Evolutionary conservation across 306 rosid species (phyloP), one percentile per base, ranked within the genome.

Genomic region (Ormosia emarginata): DNA sequence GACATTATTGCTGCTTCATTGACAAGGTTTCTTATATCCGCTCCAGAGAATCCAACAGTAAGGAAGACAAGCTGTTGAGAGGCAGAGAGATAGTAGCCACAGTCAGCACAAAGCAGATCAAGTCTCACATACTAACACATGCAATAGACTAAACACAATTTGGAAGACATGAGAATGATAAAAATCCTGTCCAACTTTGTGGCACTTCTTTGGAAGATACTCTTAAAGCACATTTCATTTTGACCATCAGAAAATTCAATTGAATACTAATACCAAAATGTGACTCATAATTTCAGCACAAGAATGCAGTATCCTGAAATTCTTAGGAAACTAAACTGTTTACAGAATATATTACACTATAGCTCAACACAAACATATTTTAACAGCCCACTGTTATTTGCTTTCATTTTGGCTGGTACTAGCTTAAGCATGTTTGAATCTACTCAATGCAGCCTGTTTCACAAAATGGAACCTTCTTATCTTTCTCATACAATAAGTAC

Each of bases 1-100:
- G 98, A 93, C 98, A 93, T 95, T 80, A 95, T 95, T 43, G 98
- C 97, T 57, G 99, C 91, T 93, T 95, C 99, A 34, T 95, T 95
- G 76, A 95, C 94, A 77, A 95, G 99, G 83, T 95, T 95, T 82
- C 94, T 89, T 49, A 95, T 90, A 84, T 95, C 98, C 32, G 99
- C 99, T 83, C 97, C 98, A 68, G 98, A 95, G 88, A 95, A 93
- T 44, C 98, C 97, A 88, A 95, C 96, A 7, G 98, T 95, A 13
- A 97, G 97, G 89, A 92, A 95, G 75, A 95, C 99, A 83, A 93
- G 97, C 99, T 95, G 93, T 85, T 52, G 32, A 82, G 81, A 59
- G 55, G 73, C 65, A 79, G 77, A 85, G 37, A 75, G 49, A 85
- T 69, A 63, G 41, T 30, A 77, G 75, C 47, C 36, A 82, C 49